A percentile compares a stretch with the other conserved stretches of the same genome.
Evolutionary conservation across 2,329 filamentous ascomycete genomes (phyloP).

Genomic region (Calonectria hawksworthii): DNA sequence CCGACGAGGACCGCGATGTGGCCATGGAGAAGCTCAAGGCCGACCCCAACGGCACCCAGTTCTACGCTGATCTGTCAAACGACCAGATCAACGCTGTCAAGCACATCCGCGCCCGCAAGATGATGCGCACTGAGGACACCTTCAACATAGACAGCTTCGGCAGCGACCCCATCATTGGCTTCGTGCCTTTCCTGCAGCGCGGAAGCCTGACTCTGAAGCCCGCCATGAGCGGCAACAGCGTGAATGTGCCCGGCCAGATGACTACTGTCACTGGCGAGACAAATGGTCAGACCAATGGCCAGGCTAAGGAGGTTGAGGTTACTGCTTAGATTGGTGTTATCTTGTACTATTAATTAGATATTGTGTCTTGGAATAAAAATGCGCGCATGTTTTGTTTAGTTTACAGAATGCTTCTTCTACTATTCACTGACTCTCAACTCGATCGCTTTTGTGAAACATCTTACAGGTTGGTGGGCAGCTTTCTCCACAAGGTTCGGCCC

Average conservation of each 20-base stretch:
- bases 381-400: not conserved
- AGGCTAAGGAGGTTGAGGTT: conserved; percentile 4
- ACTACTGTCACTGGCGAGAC: not conserved
- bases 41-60: conserved; percentile 24
- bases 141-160: conserved; percentile 52
- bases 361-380: not conserved
- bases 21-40: conserved; percentile 27
- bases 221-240: not conserved
- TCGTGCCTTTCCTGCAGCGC: conserved; percentile 40
- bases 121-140: conserved; percentile 49
- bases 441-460: too few relatives aligned
- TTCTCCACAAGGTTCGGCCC: too few relatives aligned
- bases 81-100: conserved; percentile 46
- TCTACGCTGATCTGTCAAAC: conserved; percentile 37
- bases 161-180: conserved; percentile 42
- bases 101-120: conserved; percentile 46
- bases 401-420: not conserved
- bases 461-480: too few relatives aligned
- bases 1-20: conserved; percentile 22
- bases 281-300: not conserved
- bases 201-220: conserved; percentile 37
- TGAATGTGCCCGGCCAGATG: conserved; percentile 25
- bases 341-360: not conserved
- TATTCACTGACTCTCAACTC: too few relatives aligned
- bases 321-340: not conserved